Evolutionary conservation across 139 green algal species (phyloP).

Genomic region (Pseudopediastrum boryanum): DNA sequence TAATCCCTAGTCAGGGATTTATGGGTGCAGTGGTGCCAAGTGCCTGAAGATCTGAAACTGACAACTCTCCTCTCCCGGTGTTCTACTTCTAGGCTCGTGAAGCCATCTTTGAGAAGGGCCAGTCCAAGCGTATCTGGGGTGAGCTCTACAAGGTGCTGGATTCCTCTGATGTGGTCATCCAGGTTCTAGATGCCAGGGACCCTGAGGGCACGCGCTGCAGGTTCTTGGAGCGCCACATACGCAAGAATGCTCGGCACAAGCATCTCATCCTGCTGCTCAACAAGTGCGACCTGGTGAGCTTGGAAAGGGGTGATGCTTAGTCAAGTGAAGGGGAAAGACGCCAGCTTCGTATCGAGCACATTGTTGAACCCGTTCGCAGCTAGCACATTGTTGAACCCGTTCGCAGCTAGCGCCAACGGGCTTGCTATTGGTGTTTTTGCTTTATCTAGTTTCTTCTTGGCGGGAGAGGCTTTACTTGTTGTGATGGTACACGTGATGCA

Average conservation of each 20-base stretch:
- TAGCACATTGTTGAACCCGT: too few relatives aligned
- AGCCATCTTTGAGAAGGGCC: constrained; percentile 94
- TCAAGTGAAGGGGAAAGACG: too few relatives aligned
- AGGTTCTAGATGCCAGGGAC: constrained; percentile 97
- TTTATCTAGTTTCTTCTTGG: too few relatives aligned
- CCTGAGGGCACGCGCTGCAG: constrained; percentile 94
- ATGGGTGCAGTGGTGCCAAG: too few relatives aligned
- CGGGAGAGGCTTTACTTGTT: neutral
- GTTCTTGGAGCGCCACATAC: constrained; percentile 93
- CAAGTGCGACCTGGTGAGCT: constrained; percentile 95
- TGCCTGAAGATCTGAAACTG: too few relatives aligned
- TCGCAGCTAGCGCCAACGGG: too few relatives aligned
- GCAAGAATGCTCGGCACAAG: constrained; percentile 92
- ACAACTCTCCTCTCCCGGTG: neutral
- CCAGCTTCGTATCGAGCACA: too few relatives aligned
- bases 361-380: too few relatives aligned
- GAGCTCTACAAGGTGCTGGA: constrained; percentile 99
- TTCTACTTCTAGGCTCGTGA: constrained; percentile 19
- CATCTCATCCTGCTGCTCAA: constrained; percentile 98
- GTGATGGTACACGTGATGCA: neutral
- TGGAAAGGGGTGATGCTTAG: too few relatives aligned
- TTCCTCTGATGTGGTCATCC: constrained; percentile 95
- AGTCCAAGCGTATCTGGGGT: constrained; percentile 97
- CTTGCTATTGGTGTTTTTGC: too few relatives aligned
- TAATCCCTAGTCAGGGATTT: too few relatives aligned